Evolutionary conservation across 257 asterid genomes (phyloP), one percentile per base, ranked within the genome.

Genomic region (Lantana camara): DNA sequence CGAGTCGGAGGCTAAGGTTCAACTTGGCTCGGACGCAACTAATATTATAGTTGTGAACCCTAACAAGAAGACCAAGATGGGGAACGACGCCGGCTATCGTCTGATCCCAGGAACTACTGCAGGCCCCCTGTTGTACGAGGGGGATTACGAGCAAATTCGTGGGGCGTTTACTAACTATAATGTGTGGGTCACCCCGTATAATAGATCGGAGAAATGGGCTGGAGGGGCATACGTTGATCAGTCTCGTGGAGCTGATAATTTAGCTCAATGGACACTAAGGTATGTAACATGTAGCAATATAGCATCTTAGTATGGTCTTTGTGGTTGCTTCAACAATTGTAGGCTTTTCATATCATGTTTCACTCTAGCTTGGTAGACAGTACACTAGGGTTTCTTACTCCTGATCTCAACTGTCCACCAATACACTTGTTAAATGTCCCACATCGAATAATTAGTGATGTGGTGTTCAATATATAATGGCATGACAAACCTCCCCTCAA

Each of bases 131-230:
- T 22, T 81, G 20, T n/a, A 5, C 8, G 61, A 65, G 4, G 53
- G 72, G 8, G 81, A 77, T 51, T 54, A 65, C 0, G 63, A 60
- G 5, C 80, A 81, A 15, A 72, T 72, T 7, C 68, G 83, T 1
- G 78, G 64, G 24, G 77, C 71, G 1, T 72, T 74, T 59, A 77
- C 62, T 2, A 69, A 77, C 24, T 77, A 74, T n/a, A 63, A 75
- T 17, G 70, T 74, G 67, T 77, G 86, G 86, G 83, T 77, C 11
- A 81, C 81, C 4, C 83, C 81, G 10, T 81, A 77, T 67, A 74
- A 72, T 24, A 65, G 22, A 32, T 77, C 74, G 0, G 83, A 81
- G 71, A 77, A 72, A 62, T 77, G 80, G 68, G 81, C 80, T 1
- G 73, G 71, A 29, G 83, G 86, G 9, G 14, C 34, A 0, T 57